Evolutionary conservation across 257 asterid genomes (phyloP), one percentile per base, ranked within the genome.

Genomic region (Solanum sejunctum): DNA sequence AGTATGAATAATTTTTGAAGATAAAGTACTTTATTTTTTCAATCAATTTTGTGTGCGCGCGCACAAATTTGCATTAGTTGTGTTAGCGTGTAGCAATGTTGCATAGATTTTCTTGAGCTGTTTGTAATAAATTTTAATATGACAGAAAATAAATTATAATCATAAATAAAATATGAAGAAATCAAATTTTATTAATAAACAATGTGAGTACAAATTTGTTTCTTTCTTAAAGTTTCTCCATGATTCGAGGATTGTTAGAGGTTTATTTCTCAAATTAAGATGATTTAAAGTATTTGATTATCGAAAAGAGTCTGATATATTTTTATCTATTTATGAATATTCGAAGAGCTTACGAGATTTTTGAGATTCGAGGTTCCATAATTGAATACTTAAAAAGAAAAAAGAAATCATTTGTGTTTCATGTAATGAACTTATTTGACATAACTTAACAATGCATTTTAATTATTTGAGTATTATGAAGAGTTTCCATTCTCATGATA

Each of bases 1-100:
- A 39, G 8, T 39, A 39, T 10, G 0, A 0, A 10, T n/a, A 70
- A 17, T 70, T 0, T 39, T 39, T 17, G 1, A 12, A 12, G 3
- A 28, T 26, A 66, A 67, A 32, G 0, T 0, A 0, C 0, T 67
- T 67, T 67, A 16, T 32, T 28, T 32, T 3, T 15, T 67, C 16
- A 15, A 0, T 32, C 10, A 67, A 0, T 4, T 39, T 67, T 32
- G 1, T 15, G 15, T 3, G 43, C 4, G 4, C 6, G 41, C 41
- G 41, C 6, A 6, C 1, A 32, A 32, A 67, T 67, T 1, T 67
- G 0, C 0, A 67, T 32, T 67, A 32, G 0, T 67, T 12, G 12
- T 28, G 12, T 66, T 32, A 23, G 23, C 7, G 1, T 32, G 7
- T 66, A 32, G 21, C 4, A 49, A 16, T 23, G 15, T 66, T 66